Conservation (phyloP, 2,329 filamentous ascomycete genomes). For the Aspergillus carbonarius region DNA sequence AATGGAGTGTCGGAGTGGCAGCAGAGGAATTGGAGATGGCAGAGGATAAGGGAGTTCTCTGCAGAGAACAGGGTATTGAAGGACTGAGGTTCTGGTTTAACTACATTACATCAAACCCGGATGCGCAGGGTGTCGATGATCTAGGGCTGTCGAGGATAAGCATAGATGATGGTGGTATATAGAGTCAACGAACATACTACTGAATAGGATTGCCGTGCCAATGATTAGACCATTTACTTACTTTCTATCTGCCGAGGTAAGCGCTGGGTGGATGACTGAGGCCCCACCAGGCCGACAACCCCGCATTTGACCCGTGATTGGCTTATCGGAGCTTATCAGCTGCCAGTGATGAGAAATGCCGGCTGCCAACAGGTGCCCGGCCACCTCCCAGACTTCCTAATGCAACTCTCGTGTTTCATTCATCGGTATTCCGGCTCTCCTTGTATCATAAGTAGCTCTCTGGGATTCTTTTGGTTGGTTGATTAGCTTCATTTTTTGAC, state of each 20-base stretch:
- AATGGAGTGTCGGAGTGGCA: slow-evolving; percentile 96
- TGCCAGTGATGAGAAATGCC: neutral
- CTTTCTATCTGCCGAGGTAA: neutral
- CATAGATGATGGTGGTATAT: neutral
- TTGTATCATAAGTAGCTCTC: neutral
- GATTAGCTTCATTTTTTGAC: neutral
- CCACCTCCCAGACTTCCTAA: neutral
- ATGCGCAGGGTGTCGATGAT: neutral
- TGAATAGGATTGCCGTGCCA: neutral
- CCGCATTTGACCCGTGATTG: neutral
- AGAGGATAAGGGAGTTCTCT: slow-evolving; percentile 82
- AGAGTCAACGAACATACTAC: neutral
- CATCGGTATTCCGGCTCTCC: neutral
- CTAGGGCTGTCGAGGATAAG: slow-evolving; percentile 1
- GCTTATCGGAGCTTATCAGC: neutral
- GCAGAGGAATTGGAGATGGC: slow-evolving; percentile 97
- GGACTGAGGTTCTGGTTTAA: slow-evolving; percentile 95
- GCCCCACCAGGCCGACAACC: neutral
- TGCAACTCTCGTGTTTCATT: neutral
- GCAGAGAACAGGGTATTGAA: slow-evolving; percentile 87
- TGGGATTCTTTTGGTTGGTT: neutral
- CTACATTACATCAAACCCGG: slow-evolving; percentile 34
- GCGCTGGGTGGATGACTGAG: neutral
- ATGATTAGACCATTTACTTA: neutral
- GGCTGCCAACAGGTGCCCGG: no score